Conservation (phyloP, 2,329 filamentous ascomycete species). For the Alternaria conjuncta region DNA sequence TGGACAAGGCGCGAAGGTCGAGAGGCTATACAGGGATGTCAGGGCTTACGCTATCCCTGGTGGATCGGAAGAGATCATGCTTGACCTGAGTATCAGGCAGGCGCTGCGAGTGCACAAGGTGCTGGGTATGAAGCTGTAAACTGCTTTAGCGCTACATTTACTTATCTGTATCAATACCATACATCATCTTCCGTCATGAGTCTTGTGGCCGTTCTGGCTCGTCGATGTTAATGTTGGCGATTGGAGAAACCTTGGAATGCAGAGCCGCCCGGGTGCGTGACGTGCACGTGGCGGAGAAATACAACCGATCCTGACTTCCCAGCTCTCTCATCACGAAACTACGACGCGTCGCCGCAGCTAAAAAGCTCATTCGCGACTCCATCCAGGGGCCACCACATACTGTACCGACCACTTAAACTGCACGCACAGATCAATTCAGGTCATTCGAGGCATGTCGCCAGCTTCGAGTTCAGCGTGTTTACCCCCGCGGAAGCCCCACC, state of each 20-base stretch:
- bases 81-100: constrained; percentile 94
- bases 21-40: constrained; percentile 93
- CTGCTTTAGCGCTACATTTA: not conserved
- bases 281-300: not conserved
- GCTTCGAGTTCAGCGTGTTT: not conserved
- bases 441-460: not conserved
- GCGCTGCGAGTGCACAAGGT: constrained; percentile 86
- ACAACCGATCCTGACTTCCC: not conserved
- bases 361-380: not conserved
- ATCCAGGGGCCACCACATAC: not conserved
- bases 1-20: constrained; percentile 93
- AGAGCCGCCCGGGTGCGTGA: not conserved
- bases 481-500: constrained; percentile 9
- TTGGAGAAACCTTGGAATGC: not conserved
- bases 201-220: not conserved
- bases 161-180: not conserved
- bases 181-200: not conserved
- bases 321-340: not conserved
- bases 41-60: constrained; percentile 94
- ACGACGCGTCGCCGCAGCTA: not conserved
- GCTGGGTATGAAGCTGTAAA: constrained; percentile 92
- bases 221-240: not conserved
- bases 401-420: not conserved
- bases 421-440: not conserved
- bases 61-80: constrained; percentile 97